Evolutionary conservation across 176 grass and related monocot species (phyloP).

Genomic region (Oryza brachyantha): DNA sequence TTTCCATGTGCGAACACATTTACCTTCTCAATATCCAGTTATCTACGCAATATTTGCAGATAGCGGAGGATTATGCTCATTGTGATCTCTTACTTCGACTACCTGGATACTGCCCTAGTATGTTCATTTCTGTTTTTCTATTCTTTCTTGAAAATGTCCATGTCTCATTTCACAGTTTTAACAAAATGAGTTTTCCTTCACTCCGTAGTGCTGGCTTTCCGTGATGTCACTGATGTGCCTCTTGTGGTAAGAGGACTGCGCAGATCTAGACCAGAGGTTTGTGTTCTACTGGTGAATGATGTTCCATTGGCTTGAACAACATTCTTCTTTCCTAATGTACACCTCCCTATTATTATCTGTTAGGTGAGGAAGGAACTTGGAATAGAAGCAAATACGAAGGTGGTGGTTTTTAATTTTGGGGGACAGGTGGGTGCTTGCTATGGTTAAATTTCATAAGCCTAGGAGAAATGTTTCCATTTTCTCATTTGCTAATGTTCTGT

Average conservation of each 20-base stretch:
- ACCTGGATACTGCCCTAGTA: constrained; percentile 96
- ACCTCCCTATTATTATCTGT: constrained; percentile 20
- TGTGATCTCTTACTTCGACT: constrained; percentile 82
- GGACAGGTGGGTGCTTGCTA: constrained; percentile 60
- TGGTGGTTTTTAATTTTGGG: constrained; percentile 89
- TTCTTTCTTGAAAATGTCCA: background rate
- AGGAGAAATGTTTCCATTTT: constrained; percentile 5
- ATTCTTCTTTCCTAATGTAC: constrained; percentile 21
- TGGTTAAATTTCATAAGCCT: constrained; percentile 1
- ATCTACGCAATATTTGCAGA: constrained; percentile 45
- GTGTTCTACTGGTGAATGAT: constrained; percentile 2
- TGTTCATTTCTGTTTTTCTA: constrained; percentile 21
- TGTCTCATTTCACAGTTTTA: background rate
- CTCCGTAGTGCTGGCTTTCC: constrained; percentile 68
- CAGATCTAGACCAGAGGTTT: constrained; percentile 74
- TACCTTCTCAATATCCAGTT: background rate
- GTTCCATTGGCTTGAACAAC: background rate
- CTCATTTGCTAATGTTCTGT: background rate
- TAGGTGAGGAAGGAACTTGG: constrained; percentile 78
- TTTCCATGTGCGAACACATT: background rate
- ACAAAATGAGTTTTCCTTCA: constrained; percentile 29
- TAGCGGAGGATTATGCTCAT: constrained; percentile 87
- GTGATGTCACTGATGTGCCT: constrained; percentile 81
- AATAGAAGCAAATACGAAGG: constrained; percentile 64
- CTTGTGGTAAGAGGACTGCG: constrained; percentile 74